Evolutionary conservation across 2,329 filamentous ascomycete genomes (phyloP), one percentile per base, ranked within the genome.

Genomic region (Penicillium sp.): DNA sequence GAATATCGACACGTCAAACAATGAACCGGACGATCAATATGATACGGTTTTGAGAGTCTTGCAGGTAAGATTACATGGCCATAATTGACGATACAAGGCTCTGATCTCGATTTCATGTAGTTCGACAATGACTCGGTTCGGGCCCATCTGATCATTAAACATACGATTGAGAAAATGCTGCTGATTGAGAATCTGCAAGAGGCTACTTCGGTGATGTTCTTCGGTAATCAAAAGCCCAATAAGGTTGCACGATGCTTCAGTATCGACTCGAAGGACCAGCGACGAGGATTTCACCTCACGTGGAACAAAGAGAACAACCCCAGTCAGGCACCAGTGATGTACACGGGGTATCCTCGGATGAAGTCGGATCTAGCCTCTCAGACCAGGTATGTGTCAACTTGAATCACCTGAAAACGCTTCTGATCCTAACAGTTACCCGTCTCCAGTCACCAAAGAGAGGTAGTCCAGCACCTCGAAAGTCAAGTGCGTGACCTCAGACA

Each of bases 121-220:
- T 90, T 98, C 61, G 90, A 95, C 60, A 87, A 94, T 65, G 85
- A 90, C 19, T 77, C 90, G 44, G 88, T 97, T 19, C 87, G 87
- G 51, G 89, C 92, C 60, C 88, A 92, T 59, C 79, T 98, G 49
- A 89, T 99, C 69, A 95, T 98, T 72, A 89, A 88, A 61, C 84
- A 92, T 66, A 78, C 79, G 6, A 91, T 97, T 54, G 95, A 99
- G 61, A 93, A 97, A 73, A 86, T 89, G 7, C 85, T 96, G 6
- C 81, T 99, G 0, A 86, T 97, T 55, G 81, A 87, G 56, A 81
- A 88, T 33, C 81, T 90, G 31, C 75, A 81, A 1, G 84, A 91
- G 56, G 95, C 89, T 1, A 81, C 88, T 44, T 77, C 81, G 4
- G 83, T 90, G 47, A 90, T 96, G 83, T 86, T 89, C 60, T 81